Conservation (phyloP, 345 rosid genomes). For the Physaria fendleri region DNA sequence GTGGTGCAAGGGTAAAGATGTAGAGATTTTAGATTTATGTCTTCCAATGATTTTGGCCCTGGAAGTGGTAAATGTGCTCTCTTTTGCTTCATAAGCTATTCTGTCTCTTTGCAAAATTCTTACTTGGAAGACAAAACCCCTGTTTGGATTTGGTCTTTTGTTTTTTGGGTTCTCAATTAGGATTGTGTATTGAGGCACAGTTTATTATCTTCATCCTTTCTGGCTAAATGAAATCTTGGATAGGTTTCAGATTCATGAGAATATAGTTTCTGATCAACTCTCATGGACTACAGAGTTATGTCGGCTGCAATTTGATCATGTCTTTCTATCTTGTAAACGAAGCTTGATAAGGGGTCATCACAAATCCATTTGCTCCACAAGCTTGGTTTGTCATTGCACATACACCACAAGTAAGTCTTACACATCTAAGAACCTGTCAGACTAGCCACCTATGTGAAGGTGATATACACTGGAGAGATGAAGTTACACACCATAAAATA, state of each 20-base stretch:
- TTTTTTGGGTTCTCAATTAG: constrained; percentile 15
- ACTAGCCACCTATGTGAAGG: too few relatives aligned
- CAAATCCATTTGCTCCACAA: too few relatives aligned
- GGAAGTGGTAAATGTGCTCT: constrained; percentile 17
- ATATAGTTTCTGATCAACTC: too few relatives aligned
- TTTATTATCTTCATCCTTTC: neutral
- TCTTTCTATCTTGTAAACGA: too few relatives aligned
- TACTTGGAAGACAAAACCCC: constrained; percentile 20
- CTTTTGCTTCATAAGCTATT: constrained; percentile 3
- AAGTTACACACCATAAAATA: too few relatives aligned
- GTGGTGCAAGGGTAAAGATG: constrained; percentile 23
- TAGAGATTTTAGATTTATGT: constrained; percentile 16
- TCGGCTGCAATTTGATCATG: too few relatives aligned
- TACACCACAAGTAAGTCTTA: too few relatives aligned
- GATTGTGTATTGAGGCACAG: constrained; percentile 27
- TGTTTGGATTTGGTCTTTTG: constrained; percentile 21
- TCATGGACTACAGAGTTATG: too few relatives aligned
- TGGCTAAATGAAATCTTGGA: neutral
- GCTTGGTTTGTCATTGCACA: too few relatives aligned
- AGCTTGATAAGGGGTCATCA: too few relatives aligned
- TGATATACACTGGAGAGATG: too few relatives aligned
- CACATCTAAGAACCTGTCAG: too few relatives aligned
- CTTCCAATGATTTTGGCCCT: constrained; percentile 27
- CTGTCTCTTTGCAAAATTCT: neutral
- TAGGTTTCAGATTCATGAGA: neutral